These are phyloP conservation scores for Pelargonium exstipulatum DNA, from an alignment of 441 rosid genomes.

Conservation along the genomic window DNA sequence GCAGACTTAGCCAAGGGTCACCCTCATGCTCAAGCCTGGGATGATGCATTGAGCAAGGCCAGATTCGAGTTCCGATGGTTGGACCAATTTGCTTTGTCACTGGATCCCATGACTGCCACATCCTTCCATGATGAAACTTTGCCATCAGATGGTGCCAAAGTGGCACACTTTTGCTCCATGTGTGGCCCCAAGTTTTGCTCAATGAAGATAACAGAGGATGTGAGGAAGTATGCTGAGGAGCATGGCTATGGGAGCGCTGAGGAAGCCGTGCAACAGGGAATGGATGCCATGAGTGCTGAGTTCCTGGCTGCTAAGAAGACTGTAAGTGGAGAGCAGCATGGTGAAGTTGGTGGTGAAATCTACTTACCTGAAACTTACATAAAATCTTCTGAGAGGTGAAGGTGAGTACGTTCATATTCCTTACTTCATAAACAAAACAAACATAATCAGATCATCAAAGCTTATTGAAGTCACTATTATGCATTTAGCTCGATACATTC, in stretches of 20 bases:
- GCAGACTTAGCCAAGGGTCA: slow-evolving; percentile 95
- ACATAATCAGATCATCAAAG: too few species aligned
- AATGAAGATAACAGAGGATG: slow-evolving; percentile 98
- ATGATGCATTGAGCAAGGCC: slow-evolving; percentile 91
- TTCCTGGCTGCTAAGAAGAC: slow-evolving; percentile 87
- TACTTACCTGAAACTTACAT: slow-evolving; percentile 64
- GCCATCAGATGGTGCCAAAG: slow-evolving; percentile 96
- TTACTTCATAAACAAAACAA: not conserved
- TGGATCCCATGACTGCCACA: slow-evolving; percentile 99
- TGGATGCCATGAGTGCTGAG: slow-evolving; percentile 93
- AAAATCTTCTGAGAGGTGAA: slow-evolving; percentile 46
- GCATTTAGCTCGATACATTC: too few species aligned
- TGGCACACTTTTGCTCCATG: slow-evolving; percentile 97
- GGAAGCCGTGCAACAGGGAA: slow-evolving; percentile 79
- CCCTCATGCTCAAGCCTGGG: slow-evolving; percentile 95
- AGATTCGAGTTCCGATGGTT: slow-evolving; percentile 95
- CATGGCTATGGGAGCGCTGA: slow-evolving; percentile 90
- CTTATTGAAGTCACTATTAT: too few species aligned
- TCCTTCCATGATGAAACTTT: slow-evolving; percentile 94
- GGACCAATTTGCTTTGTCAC: slow-evolving; percentile 92
- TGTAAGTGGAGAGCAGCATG: slow-evolving; percentile 88
- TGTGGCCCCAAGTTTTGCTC: slow-evolving; percentile 98
- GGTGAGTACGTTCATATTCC: slow-evolving; percentile 24
- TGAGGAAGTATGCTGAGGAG: slow-evolving; percentile 90
- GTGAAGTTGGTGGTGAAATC: slow-evolving; percentile 94